Percentiles rank a stretch among this genome's conserved stretches.
phyloP scores from a whole-genome alignment of 139 green algal genomes.

The Gonium pectorale region DNA sequence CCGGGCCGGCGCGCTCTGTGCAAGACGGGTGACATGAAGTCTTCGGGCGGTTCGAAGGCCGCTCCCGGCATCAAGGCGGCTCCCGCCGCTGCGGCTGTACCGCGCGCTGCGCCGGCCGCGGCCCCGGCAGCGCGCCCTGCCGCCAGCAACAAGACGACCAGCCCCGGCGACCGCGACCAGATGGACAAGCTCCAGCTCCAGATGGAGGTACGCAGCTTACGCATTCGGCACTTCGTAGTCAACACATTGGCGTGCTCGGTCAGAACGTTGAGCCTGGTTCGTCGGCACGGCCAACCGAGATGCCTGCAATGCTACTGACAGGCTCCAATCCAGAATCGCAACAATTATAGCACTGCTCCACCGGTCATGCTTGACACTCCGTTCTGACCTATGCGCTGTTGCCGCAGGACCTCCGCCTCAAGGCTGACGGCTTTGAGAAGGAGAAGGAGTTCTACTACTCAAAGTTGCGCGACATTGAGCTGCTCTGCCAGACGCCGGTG shows the following conservation, averaged over 20 bases:
- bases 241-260: no score
- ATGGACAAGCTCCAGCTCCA: conserved; percentile 44
- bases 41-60: not conserved
- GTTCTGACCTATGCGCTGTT: no score
- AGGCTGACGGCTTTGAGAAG: conserved; percentile 58
- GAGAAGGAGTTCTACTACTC: conserved; percentile 89
- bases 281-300: no score
- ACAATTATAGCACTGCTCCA: no score
- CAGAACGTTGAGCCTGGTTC: no score
- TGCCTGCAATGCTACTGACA: no score
- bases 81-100: not conserved
- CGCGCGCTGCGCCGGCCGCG: not conserved
- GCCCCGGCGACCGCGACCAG: conserved; percentile 40
- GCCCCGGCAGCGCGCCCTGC: not conserved
- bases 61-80: conserved; percentile 19
- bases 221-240: no score
- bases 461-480: conserved; percentile 98
- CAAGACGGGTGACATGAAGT: conserved; percentile 77
- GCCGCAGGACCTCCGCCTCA: conserved; percentile 60
- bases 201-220: conserved; percentile 38
- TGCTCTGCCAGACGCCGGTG: conserved; percentile 90
- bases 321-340: no score
- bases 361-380: no score
- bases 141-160: not conserved
- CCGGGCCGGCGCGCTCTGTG: conserved; percentile 50